phyloP scores from a whole-genome alignment of 1,139 yeast genomes.

The Diutina neorugosa region DNA sequence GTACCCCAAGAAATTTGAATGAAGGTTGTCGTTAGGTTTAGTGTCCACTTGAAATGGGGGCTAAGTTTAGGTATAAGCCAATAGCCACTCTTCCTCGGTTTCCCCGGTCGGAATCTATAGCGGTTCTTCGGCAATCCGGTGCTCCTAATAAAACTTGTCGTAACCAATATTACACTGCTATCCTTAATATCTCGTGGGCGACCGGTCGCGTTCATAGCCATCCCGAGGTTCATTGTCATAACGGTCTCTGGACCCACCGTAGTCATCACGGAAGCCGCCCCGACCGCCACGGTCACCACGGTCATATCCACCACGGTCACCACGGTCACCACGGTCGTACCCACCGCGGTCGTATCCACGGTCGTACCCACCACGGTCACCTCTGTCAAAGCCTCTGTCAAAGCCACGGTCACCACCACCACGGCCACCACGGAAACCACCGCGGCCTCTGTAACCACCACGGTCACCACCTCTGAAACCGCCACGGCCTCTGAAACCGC shows the following conservation, averaged over 20 bases:
- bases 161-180: not conserved
- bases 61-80: not conserved
- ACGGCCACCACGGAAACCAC: slow-evolving; percentile 2
- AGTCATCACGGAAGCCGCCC: not conserved
- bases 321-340: not conserved
- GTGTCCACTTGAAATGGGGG: not conserved
- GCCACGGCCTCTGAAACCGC: slow-evolving; percentile 6
- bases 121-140: not conserved
- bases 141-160: not conserved
- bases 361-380: slow-evolving; percentile 17
- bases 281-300: slow-evolving; percentile 3
- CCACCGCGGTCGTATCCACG: slow-evolving; percentile 16
- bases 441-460: slow-evolving; percentile 11
- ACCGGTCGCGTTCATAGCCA: slow-evolving; percentile 38
- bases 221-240: not conserved
- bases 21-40: slow-evolving; percentile 4
- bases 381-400: slow-evolving; percentile 14
- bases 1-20: slow-evolving; percentile 4
- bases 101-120: not conserved
- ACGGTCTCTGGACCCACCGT: not conserved
- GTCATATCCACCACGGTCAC: not conserved
- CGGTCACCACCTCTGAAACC: slow-evolving; percentile 11
- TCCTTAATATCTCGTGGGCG: slow-evolving; percentile 10
- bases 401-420: slow-evolving; percentile 3
- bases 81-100: not conserved